Evolutionary conservation across 352 stramenopile genomes (phyloP).

Genomic region (Peronosclerospora sorghi): DNA sequence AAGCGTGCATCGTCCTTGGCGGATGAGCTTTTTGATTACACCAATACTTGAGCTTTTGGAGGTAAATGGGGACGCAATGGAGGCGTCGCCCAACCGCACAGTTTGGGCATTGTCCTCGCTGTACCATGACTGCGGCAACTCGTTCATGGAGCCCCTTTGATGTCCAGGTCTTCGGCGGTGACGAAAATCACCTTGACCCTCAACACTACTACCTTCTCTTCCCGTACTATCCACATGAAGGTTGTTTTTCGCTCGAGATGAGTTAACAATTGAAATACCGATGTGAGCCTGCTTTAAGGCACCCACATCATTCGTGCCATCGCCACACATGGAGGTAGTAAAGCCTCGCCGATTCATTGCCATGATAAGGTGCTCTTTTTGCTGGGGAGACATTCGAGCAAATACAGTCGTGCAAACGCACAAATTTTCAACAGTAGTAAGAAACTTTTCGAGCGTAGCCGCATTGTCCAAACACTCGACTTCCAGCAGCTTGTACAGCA

Average conservation of each 20-base stretch:
- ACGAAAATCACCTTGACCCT: slow-evolving; percentile 28
- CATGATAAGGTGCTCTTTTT: slow-evolving; percentile 95
- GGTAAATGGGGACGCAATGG: slow-evolving; percentile 99
- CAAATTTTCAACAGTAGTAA: slow-evolving; percentile 61
- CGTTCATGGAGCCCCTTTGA: slow-evolving; percentile 26
- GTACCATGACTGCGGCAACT: slow-evolving; percentile 69
- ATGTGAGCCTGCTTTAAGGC: slow-evolving; percentile 90
- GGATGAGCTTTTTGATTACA: slow-evolving; percentile 91
- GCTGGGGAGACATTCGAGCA: slow-evolving; percentile 91
- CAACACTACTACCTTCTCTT: slow-evolving; percentile 39
- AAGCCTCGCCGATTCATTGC: slow-evolving; percentile 88
- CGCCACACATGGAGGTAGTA: slow-evolving; percentile 95
- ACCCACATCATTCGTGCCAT: slow-evolving; percentile 97
- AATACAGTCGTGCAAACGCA: slow-evolving; percentile 87
- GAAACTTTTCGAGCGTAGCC: slow-evolving; percentile 42
- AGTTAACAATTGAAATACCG: slow-evolving; percentile 72
- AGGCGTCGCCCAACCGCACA: slow-evolving; percentile 98
- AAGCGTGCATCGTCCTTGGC: slow-evolving; percentile 96
- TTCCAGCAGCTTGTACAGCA: slow-evolving; percentile 23
- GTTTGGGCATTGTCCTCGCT: slow-evolving; percentile 85
- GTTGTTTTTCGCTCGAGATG: slow-evolving; percentile 58
- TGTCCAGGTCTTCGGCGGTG: slow-evolving; percentile 54
- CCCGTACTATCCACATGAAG: slow-evolving; percentile 11
- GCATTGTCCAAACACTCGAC: slow-evolving; percentile 8
- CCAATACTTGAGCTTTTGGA: slow-evolving; percentile 87